A percentile compares a stretch with the other conserved stretches of the same genome.
Conservation (phyloP, 2,329 filamentous ascomycete genomes). For the Zopfia rhizophila region DNA sequence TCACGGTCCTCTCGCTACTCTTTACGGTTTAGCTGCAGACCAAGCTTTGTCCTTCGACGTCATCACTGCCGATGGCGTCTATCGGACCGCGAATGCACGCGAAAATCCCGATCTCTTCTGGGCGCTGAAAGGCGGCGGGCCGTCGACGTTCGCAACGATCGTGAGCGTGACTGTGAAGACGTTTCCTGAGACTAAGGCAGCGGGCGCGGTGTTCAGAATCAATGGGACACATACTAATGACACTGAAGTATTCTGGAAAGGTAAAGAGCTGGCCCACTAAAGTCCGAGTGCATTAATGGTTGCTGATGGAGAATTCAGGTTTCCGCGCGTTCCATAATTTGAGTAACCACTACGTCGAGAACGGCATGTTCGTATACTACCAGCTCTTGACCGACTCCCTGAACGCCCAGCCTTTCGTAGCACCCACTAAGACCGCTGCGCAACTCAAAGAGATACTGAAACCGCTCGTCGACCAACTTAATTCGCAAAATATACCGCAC, state of each 20-base stretch:
- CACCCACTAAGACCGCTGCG: constrained; percentile 8
- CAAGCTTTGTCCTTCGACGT: constrained; percentile 45
- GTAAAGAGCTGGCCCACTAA: too few relatives aligned
- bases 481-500: background rate
- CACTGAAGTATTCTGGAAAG: constrained; percentile 2
- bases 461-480: constrained; percentile 3
- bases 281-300: background rate
- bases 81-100: constrained; percentile 33
- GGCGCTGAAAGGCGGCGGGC: constrained; percentile 35
- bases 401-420: constrained; percentile 8
- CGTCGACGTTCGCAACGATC: constrained; percentile 3
- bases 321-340: constrained; percentile 6
- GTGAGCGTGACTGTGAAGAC: constrained; percentile 9
- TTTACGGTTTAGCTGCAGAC: constrained; percentile 40
- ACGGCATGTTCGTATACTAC: constrained; percentile 12
- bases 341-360: constrained; percentile 11
- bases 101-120: constrained; percentile 41
- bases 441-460: constrained; percentile 2
- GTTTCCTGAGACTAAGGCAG: constrained; percentile 2
- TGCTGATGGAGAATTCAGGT: background rate
- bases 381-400: background rate
- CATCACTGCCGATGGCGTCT: constrained; percentile 44
- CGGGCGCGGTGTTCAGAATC: constrained; percentile 7
- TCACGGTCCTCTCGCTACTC: constrained; percentile 44
- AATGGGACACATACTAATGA: constrained; percentile 7